A percentile compares a stretch with the other conserved stretches of the same genome.
Evolutionary conservation across 2,329 filamentous ascomycete genomes (phyloP).

Genomic region (Diplodia intermedia): DNA sequence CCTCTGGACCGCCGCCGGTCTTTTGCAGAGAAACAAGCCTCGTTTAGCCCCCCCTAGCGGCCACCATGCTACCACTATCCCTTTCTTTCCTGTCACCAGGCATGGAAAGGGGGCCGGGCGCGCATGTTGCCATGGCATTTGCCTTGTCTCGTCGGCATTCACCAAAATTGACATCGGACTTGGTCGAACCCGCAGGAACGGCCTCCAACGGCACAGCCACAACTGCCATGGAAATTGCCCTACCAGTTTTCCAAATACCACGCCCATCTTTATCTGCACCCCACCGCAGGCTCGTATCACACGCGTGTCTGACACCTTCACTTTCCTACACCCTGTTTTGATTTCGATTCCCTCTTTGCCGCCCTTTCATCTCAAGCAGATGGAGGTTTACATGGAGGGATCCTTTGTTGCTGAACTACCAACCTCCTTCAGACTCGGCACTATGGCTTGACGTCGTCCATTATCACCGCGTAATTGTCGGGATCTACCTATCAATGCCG

Average conservation of each 20-base stretch:
- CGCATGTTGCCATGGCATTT: slow-evolving; percentile 13
- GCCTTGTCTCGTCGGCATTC: neutral
- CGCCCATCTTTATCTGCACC: slow-evolving; percentile 9
- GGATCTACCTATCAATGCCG: slow-evolving; percentile 1
- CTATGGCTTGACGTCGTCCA: neutral
- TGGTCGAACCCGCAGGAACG: neutral
- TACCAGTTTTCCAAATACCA: neutral
- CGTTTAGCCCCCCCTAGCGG: neutral
- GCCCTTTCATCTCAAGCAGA: slow-evolving; percentile 15
- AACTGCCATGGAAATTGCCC: neutral
- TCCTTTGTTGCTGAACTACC: neutral
- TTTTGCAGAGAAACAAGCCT: neutral
- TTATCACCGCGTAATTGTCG: slow-evolving; percentile 11
- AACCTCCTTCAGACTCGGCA: neutral
- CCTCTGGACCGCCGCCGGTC: neutral
- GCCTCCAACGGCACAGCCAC: neutral
- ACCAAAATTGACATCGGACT: neutral
- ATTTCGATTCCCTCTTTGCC: slow-evolving; percentile 10
- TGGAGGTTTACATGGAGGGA: no score
- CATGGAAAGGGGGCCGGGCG: neutral
- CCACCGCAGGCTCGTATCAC: no score
- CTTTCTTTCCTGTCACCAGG: neutral
- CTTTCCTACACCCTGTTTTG: neutral
- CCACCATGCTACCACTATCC: neutral
- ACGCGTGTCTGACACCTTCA: neutral